Base-by-base conservation (phyloP, 805 yeast species). In the Yarrowia bubula region DNA sequence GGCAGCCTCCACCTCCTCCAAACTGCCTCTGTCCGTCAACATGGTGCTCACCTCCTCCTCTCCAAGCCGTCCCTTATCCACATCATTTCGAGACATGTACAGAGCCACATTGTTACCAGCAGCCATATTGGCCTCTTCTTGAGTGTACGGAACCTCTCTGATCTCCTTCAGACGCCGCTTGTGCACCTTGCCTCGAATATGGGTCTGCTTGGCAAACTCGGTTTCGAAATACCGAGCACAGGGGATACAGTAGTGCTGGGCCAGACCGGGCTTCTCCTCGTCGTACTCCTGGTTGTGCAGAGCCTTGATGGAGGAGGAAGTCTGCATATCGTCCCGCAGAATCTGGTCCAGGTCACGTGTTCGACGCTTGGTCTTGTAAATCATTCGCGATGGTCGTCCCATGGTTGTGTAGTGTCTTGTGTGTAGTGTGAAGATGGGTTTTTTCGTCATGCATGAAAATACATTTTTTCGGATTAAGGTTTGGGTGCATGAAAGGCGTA, bases 191-290 rank as follows among this genome's bases (percentile, higher is more conserved):
- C 88, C 81, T 70, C 85, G 84, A 68, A 82, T 77, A 77, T 95
- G 99, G 13, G 86, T 81, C 67, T 84, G 85, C 65, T 90, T 80
- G 8, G 96, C 88, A 37, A 77, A 75, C 50, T 88, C 91, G 66
- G 87, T 86, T 74, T 92, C 97, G 72, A 86, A 91, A 76, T 95
- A 91, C 74, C 88, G 89, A 57, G 96, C 96, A 80, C 99, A 95
- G 69, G 92, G 96, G 64, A 95, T 82, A 76, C 98, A 95, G 76
- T 90, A 95, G 76, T 84, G 88, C 76, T 95, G 98, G 14, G 97
- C 99, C 69, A 95, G 78, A 1, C 99, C 99, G 0, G 98, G 92
- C 73, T 88, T 87, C 48, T 86, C 84, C 77, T 93, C 98, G 75
- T 93, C 97, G 65, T 89, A 75, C 5, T 90, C 89, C 76, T 93